phyloP scores from a whole-genome alignment of 305 asterid species.

The Lippia alba region DNA sequence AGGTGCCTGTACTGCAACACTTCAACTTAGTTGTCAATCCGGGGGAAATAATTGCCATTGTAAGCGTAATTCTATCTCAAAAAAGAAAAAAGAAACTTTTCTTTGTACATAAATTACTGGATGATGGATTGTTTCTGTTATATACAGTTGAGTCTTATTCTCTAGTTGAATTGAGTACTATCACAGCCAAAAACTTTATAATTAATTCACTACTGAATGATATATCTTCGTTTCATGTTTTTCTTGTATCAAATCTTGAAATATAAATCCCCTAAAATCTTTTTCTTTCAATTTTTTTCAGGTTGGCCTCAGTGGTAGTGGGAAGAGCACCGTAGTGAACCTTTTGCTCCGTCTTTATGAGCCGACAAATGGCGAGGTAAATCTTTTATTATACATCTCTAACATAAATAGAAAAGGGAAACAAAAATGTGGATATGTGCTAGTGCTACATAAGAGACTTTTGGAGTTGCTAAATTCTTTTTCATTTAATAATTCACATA shows the following conservation, averaged over 20 bases:
- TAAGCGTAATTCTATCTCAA: slow-evolving; percentile 46
- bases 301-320: slow-evolving; percentile 99
- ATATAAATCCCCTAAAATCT: slow-evolving; percentile 29
- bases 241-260: slow-evolving; percentile 3
- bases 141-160: slow-evolving; percentile 6
- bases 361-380: slow-evolving; percentile 92
- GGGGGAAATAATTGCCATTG: slow-evolving; percentile 91
- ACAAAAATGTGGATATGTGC: background rate
- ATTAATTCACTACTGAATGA: slow-evolving; percentile 19
- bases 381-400: slow-evolving; percentile 18
- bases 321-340: slow-evolving; percentile 93
- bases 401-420: slow-evolving; percentile 19
- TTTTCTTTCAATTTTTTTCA: slow-evolving; percentile 32
- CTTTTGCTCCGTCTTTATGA: slow-evolving; percentile 95
- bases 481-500: background rate
- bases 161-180: slow-evolving; percentile 26
- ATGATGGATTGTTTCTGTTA: background rate
- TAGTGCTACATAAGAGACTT: background rate
- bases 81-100: background rate
- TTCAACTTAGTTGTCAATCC: slow-evolving; percentile 78
- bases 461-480: background rate
- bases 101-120: background rate
- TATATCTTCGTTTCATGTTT: slow-evolving; percentile 12
- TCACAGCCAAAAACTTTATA: slow-evolving; percentile 2
- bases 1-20: slow-evolving; percentile 71